These are phyloP conservation scores for Magnolia changhungtana DNA, from an alignment of 164 flowering plant genomes.

Conservation along the genomic window DNA sequence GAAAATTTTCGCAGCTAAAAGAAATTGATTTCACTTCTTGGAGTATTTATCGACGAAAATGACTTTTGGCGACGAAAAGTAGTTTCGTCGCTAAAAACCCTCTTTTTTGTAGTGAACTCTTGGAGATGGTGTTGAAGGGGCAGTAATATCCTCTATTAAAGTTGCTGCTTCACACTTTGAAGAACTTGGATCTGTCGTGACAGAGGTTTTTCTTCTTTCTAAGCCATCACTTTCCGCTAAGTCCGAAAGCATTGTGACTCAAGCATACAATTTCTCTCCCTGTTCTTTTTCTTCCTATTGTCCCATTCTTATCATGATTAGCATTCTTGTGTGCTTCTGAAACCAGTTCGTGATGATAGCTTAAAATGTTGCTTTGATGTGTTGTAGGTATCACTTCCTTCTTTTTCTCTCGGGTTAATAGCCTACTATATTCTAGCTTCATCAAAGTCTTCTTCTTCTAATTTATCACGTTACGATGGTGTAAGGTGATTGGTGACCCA, in stretches of 20 bases:
- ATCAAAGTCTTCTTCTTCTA: slow-evolving; percentile 91
- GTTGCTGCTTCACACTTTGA: slow-evolving; percentile 78
- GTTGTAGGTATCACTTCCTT: slow-evolving; percentile 81
- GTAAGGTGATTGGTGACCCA: slow-evolving; percentile 55
- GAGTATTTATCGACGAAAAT: no score
- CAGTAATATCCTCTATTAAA: slow-evolving; percentile 55
- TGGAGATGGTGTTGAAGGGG: slow-evolving; percentile 74
- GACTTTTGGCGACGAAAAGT: no score
- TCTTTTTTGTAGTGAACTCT: slow-evolving; percentile 34
- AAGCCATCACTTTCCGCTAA: neutral
- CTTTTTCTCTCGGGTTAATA: slow-evolving; percentile 95
- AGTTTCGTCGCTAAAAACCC: no score
- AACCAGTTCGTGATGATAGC: no score
- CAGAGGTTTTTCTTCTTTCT: slow-evolving; percentile 34
- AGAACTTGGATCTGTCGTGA: no score
- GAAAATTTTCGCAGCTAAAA: no score
- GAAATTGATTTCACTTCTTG: no score
- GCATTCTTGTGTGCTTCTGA: neutral
- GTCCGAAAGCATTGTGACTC: neutral
- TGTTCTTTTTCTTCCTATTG: neutral
- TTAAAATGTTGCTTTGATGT: slow-evolving; percentile 11
- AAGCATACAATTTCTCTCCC: neutral
- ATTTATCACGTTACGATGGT: slow-evolving; percentile 95
- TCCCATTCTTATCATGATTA: neutral
- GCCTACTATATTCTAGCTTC: slow-evolving; percentile 93